Base-by-base conservation (phyloP, 2,329 filamentous ascomycete species). In the Colletotrichum orbiculare region DNA sequence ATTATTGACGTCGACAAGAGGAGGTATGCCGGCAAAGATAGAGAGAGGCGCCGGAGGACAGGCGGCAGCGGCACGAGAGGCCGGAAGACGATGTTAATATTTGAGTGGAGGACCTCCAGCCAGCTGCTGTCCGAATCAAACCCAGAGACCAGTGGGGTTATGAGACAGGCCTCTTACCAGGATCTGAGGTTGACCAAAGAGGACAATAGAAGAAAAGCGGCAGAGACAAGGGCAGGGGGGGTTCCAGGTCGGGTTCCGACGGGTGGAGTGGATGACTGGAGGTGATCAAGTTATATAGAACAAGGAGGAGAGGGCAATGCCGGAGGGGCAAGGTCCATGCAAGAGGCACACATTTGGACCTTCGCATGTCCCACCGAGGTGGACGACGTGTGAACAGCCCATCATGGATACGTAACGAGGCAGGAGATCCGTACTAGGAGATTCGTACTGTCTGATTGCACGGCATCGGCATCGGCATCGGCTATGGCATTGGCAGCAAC, bases 231-330 rank as follows among this genome's bases (percentile, higher is more conserved):
- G 64, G 49, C 60, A 66, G 48, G 58, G 62, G 25, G 64, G 15
- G 49, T 42, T 54, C 60, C 54, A 38, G 60, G 43, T 58, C 42
- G 45, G 25, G 48, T 54, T n/a, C 4, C 25, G 25, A 25, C 25
- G 42, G 48, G 60, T 58, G 62, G 65, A 56, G 62, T 49, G 53
- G 37, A 33, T 25, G 25, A 52, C 41, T 37, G 53, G 62, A 65
- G 55, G 49, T 60, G 60, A 67, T 61, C 60, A 67, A 67, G 66
- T 50, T 67, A 67, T 66, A 66, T 62, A 65, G 52, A 33, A 64
- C 57, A 46, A 52, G 62, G 58, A 65, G 52, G 58, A 53, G 35
- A 54, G 37, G 12, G 15, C 62, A 62, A 65, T 62, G 62, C 52
- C 58, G 52, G 52, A 65, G 58, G 52, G 45, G 52, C 25, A 42